Base-by-base conservation (phyloP, 73 alveolate species). In the Durusdinium trenchii region DNA sequence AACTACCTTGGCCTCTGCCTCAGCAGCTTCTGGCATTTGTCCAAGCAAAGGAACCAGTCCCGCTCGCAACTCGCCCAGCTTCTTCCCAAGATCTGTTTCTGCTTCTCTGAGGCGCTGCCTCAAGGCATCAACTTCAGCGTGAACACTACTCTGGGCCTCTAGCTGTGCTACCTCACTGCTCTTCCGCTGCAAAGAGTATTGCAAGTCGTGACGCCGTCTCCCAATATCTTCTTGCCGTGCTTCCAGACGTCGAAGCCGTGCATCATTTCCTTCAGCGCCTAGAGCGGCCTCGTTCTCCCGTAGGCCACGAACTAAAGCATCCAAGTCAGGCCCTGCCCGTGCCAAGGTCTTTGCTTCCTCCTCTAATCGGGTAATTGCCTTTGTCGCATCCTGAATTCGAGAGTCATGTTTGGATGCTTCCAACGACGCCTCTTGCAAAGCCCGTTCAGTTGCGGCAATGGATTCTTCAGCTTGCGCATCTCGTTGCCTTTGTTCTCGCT, bases 1-100 rank as follows among this genome's bases (percentile, higher is more conserved):
- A 3, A 75, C 99, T 38, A 75, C 93, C 78, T 54, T 71, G 62
- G 99, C 92, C 50, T 93, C 99, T 42, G 99, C 99, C 47, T 93
- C 99, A 6, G 99, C 75, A 30, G 99, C 99, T 14, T 93, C 99
- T 7, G 99, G 99, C 99, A 93, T 93, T 50, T 93, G 99, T 35
- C 99, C 99, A 35, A 93, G 99, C 99, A 93, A 57, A 0, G 92
- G 93, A 79, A 76, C 90, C 52, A 93, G 81, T 47, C 99, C 93
- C 35, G 93, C 93, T 6, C 93, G 71, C 99, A 76, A 12, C 46
- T 93, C 99, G n/a, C 93, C 78, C 35, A 93, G 82, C 86, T 93
- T 93, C 54, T 93, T 71, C 36, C 99, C 99, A 38, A 93, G 90
- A 47, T 93, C 99, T 18, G 78, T 93, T 28, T 93, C 99, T 30